phyloP scores from a whole-genome alignment of 2,329 filamentous ascomycete species.

The Camillea tinctor region DNA sequence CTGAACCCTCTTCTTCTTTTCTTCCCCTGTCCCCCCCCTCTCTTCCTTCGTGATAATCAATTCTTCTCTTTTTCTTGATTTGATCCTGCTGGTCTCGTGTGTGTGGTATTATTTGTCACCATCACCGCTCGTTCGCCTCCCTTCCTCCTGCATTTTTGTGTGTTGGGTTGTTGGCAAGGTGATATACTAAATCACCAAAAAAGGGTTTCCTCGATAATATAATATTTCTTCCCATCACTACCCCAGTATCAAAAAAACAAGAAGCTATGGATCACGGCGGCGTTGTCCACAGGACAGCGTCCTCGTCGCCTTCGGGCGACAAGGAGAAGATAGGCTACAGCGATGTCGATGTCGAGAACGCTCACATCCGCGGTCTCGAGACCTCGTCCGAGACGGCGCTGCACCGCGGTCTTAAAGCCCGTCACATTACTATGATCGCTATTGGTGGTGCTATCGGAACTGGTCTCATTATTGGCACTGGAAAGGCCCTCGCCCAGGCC shows the following conservation, averaged over 20 bases:
- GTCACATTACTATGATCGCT: constrained; percentile 61
- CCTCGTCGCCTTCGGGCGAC: constrained; percentile 28
- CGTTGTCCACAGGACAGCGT: constrained; percentile 30
- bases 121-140: not conserved
- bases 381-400: constrained; percentile 48
- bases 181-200: constrained; percentile 5
- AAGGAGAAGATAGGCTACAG: constrained; percentile 29
- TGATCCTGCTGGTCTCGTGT: not conserved
- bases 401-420: constrained; percentile 53
- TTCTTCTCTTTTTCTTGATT: not conserved
- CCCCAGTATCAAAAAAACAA: no score
- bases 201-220: constrained; percentile 1
- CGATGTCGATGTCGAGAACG: constrained; percentile 25
- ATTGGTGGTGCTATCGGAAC: constrained; percentile 75
- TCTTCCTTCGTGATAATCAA: not conserved
- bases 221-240: not conserved
- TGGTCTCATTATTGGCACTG: constrained; percentile 70
- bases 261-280: constrained; percentile 26
- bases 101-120: not conserved
- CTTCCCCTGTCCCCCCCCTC: no score
- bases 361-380: constrained; percentile 47
- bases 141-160: not conserved
- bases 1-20: not conserved
- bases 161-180: not conserved
- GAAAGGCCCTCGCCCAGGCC: constrained; percentile 51